Base-by-base conservation (phyloP, 2,329 filamentous ascomycete species). In the Fusarium praegraminearum region DNA sequence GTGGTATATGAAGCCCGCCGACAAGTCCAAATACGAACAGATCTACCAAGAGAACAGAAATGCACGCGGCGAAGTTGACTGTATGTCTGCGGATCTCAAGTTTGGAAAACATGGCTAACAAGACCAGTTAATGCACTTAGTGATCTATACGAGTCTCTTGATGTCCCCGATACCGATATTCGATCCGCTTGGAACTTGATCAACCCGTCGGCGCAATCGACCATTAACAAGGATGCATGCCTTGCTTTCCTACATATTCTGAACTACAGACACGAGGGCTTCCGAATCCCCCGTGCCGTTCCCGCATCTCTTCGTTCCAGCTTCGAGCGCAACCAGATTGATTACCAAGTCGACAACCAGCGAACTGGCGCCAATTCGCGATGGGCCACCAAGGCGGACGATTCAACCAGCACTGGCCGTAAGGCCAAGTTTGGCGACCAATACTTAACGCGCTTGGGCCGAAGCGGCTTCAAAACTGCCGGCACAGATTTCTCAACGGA, bases 371-470 rank as follows among this genome's bases (percentile, higher is more conserved):
- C 84, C 3, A 89, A 88, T 40, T 91, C 91, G 65, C 89, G 91
- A 75, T 97, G 94, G 92, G 93, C 92, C 4, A 87, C 89, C 65
- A 89, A 91, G 68, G 88, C 90, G 49, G 92, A 94, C 76, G 93
- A 97, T 53, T 87, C 88, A 70, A 98, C 95, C 0, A 83, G 87
- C 36, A 96, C 93, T 1, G 94, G 95, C 61, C 91, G 93, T 77
- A 99, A 99, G 83, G 91, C 94, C 74, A 98, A 97, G 82, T 99
- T 99, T 77, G 96, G 96, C 71, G 96, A 99, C 79, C 93, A 97
- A 69, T 99, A 98, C 81, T 88, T 99, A 60, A 97, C 93, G 65
- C 90, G 96, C 15, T 86, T 99, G 40, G 96, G 96, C 54, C 91
- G 94, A 76, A 90, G 91, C 72, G 90, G 88, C 62, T 95, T 96